Evolutionary conservation across 2,329 filamentous ascomycete genomes (phyloP).

Genomic region (Colletotrichum melonis): DNA sequence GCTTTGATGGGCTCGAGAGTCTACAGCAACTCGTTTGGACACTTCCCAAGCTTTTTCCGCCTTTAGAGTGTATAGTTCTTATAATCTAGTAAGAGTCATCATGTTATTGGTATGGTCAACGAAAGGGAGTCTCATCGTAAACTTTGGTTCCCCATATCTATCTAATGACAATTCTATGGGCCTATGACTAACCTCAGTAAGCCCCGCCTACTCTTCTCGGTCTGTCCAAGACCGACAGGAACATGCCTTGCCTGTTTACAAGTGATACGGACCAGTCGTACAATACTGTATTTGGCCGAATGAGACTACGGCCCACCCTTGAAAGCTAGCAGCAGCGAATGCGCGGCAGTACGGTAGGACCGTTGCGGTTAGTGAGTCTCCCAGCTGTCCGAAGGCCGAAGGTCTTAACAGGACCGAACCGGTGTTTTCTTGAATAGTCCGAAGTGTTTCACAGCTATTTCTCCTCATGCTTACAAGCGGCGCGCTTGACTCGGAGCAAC

Average conservation of each 20-base stretch:
- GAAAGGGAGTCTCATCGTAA: too few species aligned
- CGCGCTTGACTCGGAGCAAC: not conserved
- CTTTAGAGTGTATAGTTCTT: too few species aligned
- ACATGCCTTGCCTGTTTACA: not conserved
- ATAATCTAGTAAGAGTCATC: too few species aligned
- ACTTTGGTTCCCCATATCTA: too few species aligned
- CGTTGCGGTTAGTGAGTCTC: not conserved
- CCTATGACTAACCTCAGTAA: not conserved
- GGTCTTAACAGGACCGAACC: slow-evolving; percentile 4
- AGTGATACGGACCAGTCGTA: not conserved
- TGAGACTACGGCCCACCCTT: not conserved
- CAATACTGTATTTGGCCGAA: not conserved
- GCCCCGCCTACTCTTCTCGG: not conserved
- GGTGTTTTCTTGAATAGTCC: not conserved
- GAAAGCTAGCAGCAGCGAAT: not conserved
- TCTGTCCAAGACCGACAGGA: not conserved
- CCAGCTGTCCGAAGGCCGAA: not conserved
- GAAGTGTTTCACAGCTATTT: not conserved
- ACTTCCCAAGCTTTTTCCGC: too few species aligned
- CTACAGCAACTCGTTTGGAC: too few species aligned
- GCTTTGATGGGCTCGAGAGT: too few species aligned
- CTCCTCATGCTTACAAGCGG: not conserved
- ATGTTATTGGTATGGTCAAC: too few species aligned
- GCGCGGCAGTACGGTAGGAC: not conserved
- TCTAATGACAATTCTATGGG: too few species aligned